A percentile compares a stretch with the other conserved stretches of the same genome.
phyloP scores from a whole-genome alignment of 2,329 filamentous ascomycete genomes.

The Epichloe sp. region DNA sequence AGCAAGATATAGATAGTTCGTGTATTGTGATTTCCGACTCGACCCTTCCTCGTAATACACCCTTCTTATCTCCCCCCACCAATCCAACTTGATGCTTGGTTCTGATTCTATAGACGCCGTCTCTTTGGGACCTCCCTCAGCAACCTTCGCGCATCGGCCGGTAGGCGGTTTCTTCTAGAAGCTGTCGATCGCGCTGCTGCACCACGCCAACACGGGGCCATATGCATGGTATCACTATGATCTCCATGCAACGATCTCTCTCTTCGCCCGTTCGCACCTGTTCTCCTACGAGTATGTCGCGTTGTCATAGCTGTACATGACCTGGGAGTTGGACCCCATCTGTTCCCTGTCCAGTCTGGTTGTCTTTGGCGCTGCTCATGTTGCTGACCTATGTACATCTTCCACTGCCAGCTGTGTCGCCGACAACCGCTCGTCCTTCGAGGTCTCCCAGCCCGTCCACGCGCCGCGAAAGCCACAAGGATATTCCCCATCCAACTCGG shows the following conservation, averaged over 20 bases:
- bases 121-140: background rate
- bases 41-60: background rate
- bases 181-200: conserved; percentile 20
- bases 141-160: conserved; percentile 7
- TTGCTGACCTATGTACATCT: conserved; percentile 17
- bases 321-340: background rate
- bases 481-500: conserved; percentile 30
- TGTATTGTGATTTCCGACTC: background rate
- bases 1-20: background rate
- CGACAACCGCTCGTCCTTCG: conserved; percentile 24
- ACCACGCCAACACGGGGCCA: conserved; percentile 15
- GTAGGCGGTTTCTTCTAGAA: conserved; percentile 14
- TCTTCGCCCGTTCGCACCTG: conserved; percentile 49
- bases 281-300: conserved; percentile 45
- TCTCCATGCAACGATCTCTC: conserved; percentile 48
- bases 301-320: background rate
- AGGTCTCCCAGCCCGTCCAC: conserved; percentile 42
- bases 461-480: conserved; percentile 34
- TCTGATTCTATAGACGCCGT: background rate
- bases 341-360: background rate
- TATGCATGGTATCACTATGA: conserved; percentile 39
- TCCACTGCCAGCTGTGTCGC: conserved; percentile 18
- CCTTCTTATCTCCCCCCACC: background rate
- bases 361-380: background rate
- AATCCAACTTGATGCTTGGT: background rate